Conservation (phyloP, 805 yeast genomes). For the Tetrapisispora pingtungensis region DNA sequence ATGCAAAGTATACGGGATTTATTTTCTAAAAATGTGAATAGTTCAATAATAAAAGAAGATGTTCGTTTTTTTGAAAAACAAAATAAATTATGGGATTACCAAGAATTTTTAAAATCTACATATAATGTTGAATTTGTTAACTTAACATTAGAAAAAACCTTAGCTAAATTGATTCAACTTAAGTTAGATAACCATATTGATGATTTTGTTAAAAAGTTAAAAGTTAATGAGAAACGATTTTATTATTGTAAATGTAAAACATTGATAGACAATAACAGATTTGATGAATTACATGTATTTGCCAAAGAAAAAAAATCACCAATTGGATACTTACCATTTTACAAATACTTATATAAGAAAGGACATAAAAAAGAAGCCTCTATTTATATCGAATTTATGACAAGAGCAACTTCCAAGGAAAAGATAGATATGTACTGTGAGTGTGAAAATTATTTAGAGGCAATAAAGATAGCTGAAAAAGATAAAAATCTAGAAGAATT, state of each 20-base stretch:
- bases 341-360: slow-evolving; percentile 39
- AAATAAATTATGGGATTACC: slow-evolving; percentile 34
- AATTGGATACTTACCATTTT: slow-evolving; percentile 63
- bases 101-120: slow-evolving; percentile 35
- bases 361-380: slow-evolving; percentile 55
- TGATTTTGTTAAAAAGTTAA: slow-evolving; percentile 42
- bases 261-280: slow-evolving; percentile 38
- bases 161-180: slow-evolving; percentile 35
- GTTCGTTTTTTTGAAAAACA: slow-evolving; percentile 20
- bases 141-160: slow-evolving; percentile 39
- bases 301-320: slow-evolving; percentile 48
- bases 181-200: slow-evolving; percentile 42
- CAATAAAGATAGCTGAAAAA: slow-evolving; percentile 29
- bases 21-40: slow-evolving; percentile 13
- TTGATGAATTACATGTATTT: slow-evolving; percentile 46
- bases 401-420: slow-evolving; percentile 35
- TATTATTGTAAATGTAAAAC: slow-evolving; percentile 45
- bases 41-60: slow-evolving; percentile 9
- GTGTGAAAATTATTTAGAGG: slow-evolving; percentile 42
- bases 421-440: slow-evolving; percentile 41
- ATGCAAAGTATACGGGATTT: slow-evolving; percentile 29
- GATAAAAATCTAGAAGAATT: slow-evolving; percentile 15
- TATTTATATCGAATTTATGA: slow-evolving; percentile 45
- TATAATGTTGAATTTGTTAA: slow-evolving; percentile 34
- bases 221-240: slow-evolving; percentile 46